These are phyloP conservation scores for Cercospora sesami DNA, from an alignment of 2,329 filamentous ascomycete genomes.

Conservation along the genomic window DNA sequence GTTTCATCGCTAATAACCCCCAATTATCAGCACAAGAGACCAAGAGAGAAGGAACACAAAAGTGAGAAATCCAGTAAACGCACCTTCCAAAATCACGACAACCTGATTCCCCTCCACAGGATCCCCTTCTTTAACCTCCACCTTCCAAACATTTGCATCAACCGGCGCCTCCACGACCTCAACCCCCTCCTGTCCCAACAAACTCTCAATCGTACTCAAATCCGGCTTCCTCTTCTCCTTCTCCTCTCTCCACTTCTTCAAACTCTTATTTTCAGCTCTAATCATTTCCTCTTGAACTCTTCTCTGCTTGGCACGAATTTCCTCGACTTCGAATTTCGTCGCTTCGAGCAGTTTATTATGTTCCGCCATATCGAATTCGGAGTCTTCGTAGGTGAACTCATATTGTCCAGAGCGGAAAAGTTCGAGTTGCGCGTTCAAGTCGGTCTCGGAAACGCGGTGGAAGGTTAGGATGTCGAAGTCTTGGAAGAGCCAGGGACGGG, in stretches of 20 bases:
- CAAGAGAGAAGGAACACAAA: neutral
- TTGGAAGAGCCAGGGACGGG: slow-evolving; percentile 56
- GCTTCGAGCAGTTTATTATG: slow-evolving; percentile 53
- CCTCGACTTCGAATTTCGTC: slow-evolving; percentile 51
- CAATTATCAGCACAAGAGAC: neutral
- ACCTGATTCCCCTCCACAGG: slow-evolving; percentile 39
- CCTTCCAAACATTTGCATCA: slow-evolving; percentile 49
- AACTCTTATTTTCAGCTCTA: slow-evolving; percentile 49
- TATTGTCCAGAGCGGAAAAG: slow-evolving; percentile 55
- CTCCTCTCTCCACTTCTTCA: slow-evolving; percentile 47
- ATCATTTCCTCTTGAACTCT: slow-evolving; percentile 52
- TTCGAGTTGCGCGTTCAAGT: slow-evolving; percentile 52
- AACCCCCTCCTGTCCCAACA: slow-evolving; percentile 46
- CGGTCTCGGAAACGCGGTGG: slow-evolving; percentile 54
- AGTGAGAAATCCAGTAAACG: neutral
- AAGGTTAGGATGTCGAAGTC: slow-evolving; percentile 60
- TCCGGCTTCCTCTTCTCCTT: slow-evolving; percentile 49
- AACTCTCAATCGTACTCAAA: slow-evolving; percentile 50
- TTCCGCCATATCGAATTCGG: slow-evolving; percentile 57
- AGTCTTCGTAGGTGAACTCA: slow-evolving; percentile 52
- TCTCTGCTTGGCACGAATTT: slow-evolving; percentile 49
- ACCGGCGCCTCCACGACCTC: slow-evolving; percentile 45
- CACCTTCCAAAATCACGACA: slow-evolving; percentile 44
- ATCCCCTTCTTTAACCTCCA: slow-evolving; percentile 44
- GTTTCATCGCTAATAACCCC: slow-evolving; percentile 43